Conservation (phyloP, 75 land plant species). For the Cunninghamia lanceolata region DNA sequence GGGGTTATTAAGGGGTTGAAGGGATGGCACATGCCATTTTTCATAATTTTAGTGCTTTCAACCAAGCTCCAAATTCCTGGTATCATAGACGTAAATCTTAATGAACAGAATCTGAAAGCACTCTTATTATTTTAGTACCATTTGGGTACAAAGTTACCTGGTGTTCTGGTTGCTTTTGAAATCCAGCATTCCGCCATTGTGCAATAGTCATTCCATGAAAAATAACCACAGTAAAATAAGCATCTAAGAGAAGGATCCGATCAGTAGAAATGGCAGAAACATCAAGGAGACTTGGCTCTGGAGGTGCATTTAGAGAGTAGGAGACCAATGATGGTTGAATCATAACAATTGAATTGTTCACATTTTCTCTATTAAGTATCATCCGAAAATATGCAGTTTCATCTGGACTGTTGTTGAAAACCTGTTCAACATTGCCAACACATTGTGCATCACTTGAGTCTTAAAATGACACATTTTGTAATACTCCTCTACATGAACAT, state of each 20-base stretch:
- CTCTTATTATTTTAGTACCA: not conserved
- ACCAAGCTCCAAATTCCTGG: too few species aligned
- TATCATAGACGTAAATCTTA: not conserved
- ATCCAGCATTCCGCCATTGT: constrained; percentile 96
- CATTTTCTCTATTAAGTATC: constrained; percentile 88
- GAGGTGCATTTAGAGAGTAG: constrained; percentile 82
- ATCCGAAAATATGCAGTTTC: constrained; percentile 97
- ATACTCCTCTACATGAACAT: not conserved
- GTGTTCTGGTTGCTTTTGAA: constrained; percentile 84
- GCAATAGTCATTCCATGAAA: constrained; percentile 94
- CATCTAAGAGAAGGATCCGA: constrained; percentile 81
- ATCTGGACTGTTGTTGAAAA: constrained; percentile 98
- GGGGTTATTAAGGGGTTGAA: too few species aligned
- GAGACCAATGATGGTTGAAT: constrained; percentile 96
- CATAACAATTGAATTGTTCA: constrained; percentile 93
- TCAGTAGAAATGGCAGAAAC: constrained; percentile 93
- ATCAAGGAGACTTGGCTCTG: constrained; percentile 89
- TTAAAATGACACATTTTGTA: not conserved
- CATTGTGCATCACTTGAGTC: not conserved
- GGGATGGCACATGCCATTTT: too few species aligned
- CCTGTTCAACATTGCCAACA: constrained; percentile 39
- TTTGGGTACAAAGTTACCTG: constrained; percentile 39
- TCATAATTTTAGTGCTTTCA: too few species aligned
- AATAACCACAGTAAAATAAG: constrained; percentile 89
- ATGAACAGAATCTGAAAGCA: not conserved